Evolutionary conservation across 345 rosid genomes (phyloP), one percentile per base, ranked within the genome.

Genomic region (Carallia brachiata): DNA sequence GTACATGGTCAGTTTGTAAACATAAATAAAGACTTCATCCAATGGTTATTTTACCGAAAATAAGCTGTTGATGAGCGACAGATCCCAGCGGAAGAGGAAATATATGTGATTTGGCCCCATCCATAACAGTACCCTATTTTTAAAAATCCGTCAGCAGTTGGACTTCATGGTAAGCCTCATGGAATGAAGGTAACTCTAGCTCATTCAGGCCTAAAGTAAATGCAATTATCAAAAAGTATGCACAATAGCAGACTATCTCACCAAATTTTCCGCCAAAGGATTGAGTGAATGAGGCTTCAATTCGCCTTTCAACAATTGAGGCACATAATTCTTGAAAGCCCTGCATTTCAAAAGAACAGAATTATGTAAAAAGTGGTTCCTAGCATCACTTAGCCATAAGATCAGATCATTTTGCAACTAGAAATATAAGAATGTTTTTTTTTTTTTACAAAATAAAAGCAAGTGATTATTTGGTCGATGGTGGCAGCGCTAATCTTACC

Each of bases 51-150:
- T 70, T 89, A 93, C 98, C 97, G 54, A 80, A 84, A 75, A 87
- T 80, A 62, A 94, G 83, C 73, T 89, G 97, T 79, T 91, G 96
- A 77, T 88, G 85, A 68, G 95, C 91, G 82, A 80, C 82, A 34
- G 96, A 86, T 77, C 84, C 75, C 70, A 94, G 90, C 31, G 93
- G 96, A 77, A 87, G 84, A 77, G 97, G 96, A 80, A 94, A 94
- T 64, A 80, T 68, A 57, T 88, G 87, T 13, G 77, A 79, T 75
- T 91, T 94, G 78, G 97, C 96, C 82, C 72, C 78, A 73, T 86
- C 88, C 78, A 86, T 67, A 74, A 86, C 84, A 68, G 67, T 39
- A 30, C 89, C 93, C 98, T 89, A 73, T 84, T 78, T 78, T 59
- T 1, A 44, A 4, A 68, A 76, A 65, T 69, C 48, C 52, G 63